phyloP scores from a whole-genome alignment of 192 early-diverging fungal species.

The Backusella westeae region DNA sequence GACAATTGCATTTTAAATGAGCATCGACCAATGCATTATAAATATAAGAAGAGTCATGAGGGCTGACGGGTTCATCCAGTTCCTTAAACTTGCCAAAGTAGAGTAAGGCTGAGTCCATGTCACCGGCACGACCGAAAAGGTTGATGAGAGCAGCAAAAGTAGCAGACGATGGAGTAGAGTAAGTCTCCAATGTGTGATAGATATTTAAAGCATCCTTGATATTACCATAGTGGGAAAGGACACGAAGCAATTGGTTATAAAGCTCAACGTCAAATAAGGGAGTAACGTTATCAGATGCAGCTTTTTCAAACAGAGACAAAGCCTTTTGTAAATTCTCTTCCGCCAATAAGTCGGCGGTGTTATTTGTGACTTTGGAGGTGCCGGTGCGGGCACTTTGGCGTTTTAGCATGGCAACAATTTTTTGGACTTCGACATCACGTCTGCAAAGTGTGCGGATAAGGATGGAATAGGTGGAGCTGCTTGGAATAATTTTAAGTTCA shows the following conservation, averaged over 20 bases:
- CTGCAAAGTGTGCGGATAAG: slow-evolving; percentile 33
- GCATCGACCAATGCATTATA: slow-evolving; percentile 40
- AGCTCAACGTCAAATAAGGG: slow-evolving; percentile 35
- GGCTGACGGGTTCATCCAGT: not conserved
- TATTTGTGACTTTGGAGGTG: not conserved
- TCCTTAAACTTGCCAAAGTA: slow-evolving; percentile 31
- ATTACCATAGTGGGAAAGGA: slow-evolving; percentile 36
- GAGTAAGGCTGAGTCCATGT: slow-evolving; percentile 21
- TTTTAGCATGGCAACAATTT: slow-evolving; percentile 34
- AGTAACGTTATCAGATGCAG: slow-evolving; percentile 17
- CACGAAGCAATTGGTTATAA: slow-evolving; percentile 36
- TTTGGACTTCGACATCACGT: slow-evolving; percentile 41
- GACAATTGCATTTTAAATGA: slow-evolving; percentile 30
- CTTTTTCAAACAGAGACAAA: slow-evolving; percentile 29
- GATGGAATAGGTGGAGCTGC: slow-evolving; percentile 24
- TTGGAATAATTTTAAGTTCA: slow-evolving; percentile 10
- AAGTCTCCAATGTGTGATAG: slow-evolving; percentile 21
- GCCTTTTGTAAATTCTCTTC: slow-evolving; percentile 35
- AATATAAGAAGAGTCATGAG: slow-evolving; percentile 31
- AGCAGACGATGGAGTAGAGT: slow-evolving; percentile 39
- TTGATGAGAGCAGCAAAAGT: slow-evolving; percentile 61
- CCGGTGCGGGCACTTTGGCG: slow-evolving; percentile 27
- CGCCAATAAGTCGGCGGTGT: slow-evolving; percentile 23
- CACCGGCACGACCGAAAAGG: slow-evolving; percentile 37
- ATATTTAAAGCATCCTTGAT: slow-evolving; percentile 25